Percentiles rank a stretch among this genome's conserved stretches.
These are phyloP conservation scores for Cyathus striatus DNA, from an alignment of 768 basidiomycete genomes.

Conservation along the genomic window DNA sequence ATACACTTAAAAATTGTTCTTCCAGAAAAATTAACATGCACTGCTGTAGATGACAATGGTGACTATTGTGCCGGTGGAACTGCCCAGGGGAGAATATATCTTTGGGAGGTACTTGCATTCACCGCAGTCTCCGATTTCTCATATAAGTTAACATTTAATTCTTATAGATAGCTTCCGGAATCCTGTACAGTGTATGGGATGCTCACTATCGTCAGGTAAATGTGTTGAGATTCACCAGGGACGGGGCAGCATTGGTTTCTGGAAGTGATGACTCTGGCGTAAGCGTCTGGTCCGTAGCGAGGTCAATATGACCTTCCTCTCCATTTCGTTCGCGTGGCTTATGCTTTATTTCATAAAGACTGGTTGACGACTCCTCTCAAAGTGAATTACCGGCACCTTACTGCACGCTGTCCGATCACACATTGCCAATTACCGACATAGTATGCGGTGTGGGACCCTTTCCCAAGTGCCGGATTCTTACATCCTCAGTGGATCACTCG, in stretches of 20 bases:
- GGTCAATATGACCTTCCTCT: slow-evolving; percentile 44
- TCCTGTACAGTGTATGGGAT: slow-evolving; percentile 87
- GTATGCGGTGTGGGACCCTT: slow-evolving; percentile 75
- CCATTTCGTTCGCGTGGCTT: slow-evolving; percentile 5
- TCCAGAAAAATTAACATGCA: slow-evolving; percentile 83
- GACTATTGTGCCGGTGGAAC: slow-evolving; percentile 86
- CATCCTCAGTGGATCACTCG: slow-evolving; percentile 83
- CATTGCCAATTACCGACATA: slow-evolving; percentile 82
- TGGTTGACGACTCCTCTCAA: slow-evolving; percentile 72
- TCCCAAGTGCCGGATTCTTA: slow-evolving; percentile 71
- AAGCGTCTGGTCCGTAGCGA: slow-evolving; percentile 84
- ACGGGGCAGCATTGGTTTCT: slow-evolving; percentile 75
- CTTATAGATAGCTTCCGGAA: slow-evolving; percentile 83
- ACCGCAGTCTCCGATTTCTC: background rate
- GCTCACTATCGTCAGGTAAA: slow-evolving; percentile 92
- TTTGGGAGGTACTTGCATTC: slow-evolving; percentile 84
- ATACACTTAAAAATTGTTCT: slow-evolving; percentile 79
- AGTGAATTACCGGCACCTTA: slow-evolving; percentile 73
- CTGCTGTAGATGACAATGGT: slow-evolving; percentile 70
- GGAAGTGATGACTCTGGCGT: slow-evolving; percentile 90
- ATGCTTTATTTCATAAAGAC: slow-evolving; percentile 36
- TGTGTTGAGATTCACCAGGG: slow-evolving; percentile 77
- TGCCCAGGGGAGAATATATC: slow-evolving; percentile 79
- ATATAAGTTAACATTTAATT: slow-evolving; percentile 4
- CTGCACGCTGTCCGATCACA: slow-evolving; percentile 85